Evolutionary conservation across 208 protist genomes (phyloP), one percentile per base, ranked within the genome.

Genomic region (Leptomonas seymouri): DNA sequence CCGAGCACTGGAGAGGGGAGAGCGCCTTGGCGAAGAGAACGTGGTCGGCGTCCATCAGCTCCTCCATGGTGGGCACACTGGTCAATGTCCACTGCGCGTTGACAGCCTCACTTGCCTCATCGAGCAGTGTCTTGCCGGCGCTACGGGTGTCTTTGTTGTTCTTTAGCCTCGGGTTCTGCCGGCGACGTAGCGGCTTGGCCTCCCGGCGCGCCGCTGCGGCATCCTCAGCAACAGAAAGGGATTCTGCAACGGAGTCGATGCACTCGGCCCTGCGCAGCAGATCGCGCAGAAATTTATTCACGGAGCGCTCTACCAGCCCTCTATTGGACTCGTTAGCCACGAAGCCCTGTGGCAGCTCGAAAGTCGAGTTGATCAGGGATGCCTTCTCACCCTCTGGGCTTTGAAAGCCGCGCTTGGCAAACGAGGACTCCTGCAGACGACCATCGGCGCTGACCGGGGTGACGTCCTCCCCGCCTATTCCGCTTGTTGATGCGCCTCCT

Each of bases 221-320:
- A 39, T 97, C 89, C 76, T 91, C 89, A 2, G 92, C 92, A 48
- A 78, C 82, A 16, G 85, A 86, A 12, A 97, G 71, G 39, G 86
- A 93, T 59, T 90, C 88, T 8, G 89, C 83, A 14, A 94, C 80
- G 44, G 71, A 71, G 70, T 97, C 93, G 48, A 97, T 91, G 71
- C 93, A 97, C 41, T 85, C 82, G 0, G 89, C 87, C 12, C 88
- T 80, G 6, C 89, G 90, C 18, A 97, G 77, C 54, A 97, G 63
- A 59, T 96, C 93, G 36, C 93, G 86, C 41, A 97, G 74, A 66
- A 97, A 97, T 58, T 94, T 94, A 70, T 96, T 96, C 12, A 96
- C 88, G 15, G 82, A 67, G 11, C 92, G 82, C 82, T 97, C 92
- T 36, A 93, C 92, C 20, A 83, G 59, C 3, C 89, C 89, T 28